Evolutionary conservation across 2,329 filamentous ascomycete genomes (phyloP).

Genomic region (Aspergillus sojae): DNA sequence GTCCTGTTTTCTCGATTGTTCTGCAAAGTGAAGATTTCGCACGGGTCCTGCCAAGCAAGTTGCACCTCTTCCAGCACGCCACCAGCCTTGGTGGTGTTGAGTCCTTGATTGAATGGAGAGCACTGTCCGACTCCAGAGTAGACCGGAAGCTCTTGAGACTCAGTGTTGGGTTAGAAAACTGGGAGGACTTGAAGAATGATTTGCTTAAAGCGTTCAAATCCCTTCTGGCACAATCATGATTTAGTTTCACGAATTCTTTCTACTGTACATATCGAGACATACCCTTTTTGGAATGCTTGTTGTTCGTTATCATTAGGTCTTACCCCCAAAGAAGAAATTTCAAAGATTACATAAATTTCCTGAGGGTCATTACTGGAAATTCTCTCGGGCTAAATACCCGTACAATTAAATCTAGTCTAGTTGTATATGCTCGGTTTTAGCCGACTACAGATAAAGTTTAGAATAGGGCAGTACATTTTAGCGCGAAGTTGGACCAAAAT

Average conservation of each 20-base stretch:
- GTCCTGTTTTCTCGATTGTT: conserved; percentile 79
- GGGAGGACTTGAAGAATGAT: conserved; percentile 80
- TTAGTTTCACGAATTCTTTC: not conserved
- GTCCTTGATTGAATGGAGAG: conserved; percentile 93
- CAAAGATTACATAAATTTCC: too few relatives aligned
- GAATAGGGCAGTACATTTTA: not conserved
- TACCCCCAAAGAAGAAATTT: not conserved
- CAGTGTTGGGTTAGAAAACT: conserved; percentile 82
- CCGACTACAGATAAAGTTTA: not conserved
- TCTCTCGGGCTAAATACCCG: not conserved
- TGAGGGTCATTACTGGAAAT: not conserved
- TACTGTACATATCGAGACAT: not conserved
- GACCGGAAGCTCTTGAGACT: conserved; percentile 74
- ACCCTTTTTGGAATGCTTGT: not conserved
- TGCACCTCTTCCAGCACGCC: conserved; percentile 86
- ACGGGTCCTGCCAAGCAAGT: conserved; percentile 70
- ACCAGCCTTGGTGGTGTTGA: conserved; percentile 93
- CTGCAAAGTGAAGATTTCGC: conserved; percentile 64
- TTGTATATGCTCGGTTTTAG: not conserved
- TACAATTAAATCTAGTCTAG: not conserved
- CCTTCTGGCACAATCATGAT: conserved; percentile 5
- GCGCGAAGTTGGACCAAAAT: not conserved
- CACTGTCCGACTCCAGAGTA: conserved; percentile 76
- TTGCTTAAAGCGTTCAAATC: conserved; percentile 64
- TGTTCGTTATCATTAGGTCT: not conserved